Evolutionary conservation across 768 basidiomycete species (phyloP).

Genomic region (Russula sp.): DNA sequence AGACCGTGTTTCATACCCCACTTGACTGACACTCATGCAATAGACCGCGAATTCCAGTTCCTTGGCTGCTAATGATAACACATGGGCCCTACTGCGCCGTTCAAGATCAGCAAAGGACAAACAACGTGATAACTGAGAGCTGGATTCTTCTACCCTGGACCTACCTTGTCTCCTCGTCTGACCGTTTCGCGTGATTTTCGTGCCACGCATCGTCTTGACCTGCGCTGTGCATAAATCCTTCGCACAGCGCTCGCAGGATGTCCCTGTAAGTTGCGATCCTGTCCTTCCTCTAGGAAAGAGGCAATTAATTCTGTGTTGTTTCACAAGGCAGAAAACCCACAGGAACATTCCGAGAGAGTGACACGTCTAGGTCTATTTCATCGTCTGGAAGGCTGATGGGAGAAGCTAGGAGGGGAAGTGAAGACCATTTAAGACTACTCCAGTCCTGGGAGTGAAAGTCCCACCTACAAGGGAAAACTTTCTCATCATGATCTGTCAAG

Average conservation of each 20-base stretch:
- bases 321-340: constrained; percentile 27
- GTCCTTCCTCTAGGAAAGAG: background rate
- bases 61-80: constrained; percentile 39
- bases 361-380: constrained; percentile 35
- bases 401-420: background rate
- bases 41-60: constrained; percentile 44
- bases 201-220: constrained; percentile 31
- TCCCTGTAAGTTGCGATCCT: constrained; percentile 31
- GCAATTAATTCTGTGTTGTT: background rate
- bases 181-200: constrained; percentile 21
- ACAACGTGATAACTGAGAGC: background rate
- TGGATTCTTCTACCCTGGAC: background rate
- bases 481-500: constrained; percentile 17
- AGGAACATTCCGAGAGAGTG: constrained; percentile 39
- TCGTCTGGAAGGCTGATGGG: constrained; percentile 29
- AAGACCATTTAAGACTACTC: background rate
- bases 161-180: constrained; percentile 27
- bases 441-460: constrained; percentile 18
- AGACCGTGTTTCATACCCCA: constrained; percentile 40
- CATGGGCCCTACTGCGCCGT: constrained; percentile 32
- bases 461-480: constrained; percentile 29
- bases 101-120: background rate
- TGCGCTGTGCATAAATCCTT: constrained; percentile 31
- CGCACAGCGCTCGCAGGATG: constrained; percentile 38
- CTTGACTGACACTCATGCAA: constrained; percentile 44